Evolutionary conservation across 768 basidiomycete species (phyloP).

Genomic region (Lyophyllum semitale): DNA sequence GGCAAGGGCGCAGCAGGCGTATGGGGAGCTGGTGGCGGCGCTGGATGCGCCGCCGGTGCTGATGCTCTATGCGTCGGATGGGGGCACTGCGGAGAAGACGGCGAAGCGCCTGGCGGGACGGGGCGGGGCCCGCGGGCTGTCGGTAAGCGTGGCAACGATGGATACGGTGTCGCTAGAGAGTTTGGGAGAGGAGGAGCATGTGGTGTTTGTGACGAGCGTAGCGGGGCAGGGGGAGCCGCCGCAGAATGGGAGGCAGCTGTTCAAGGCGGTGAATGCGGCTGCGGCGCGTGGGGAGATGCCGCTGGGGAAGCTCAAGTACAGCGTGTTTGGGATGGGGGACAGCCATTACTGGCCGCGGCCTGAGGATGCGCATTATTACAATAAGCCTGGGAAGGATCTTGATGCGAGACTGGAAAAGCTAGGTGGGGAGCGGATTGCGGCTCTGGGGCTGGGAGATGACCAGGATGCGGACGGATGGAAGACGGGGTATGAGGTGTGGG

Average conservation of each 20-base stretch:
- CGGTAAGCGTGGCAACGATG: conserved; percentile 71
- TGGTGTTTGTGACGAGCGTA: conserved; percentile 86
- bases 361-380: conserved; percentile 98
- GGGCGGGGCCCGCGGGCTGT: conserved; percentile 82
- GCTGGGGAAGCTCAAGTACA: conserved; percentile 67
- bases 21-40: conserved; percentile 77
- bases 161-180: conserved; percentile 81
- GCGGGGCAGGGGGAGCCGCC: conserved; percentile 98
- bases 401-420: conserved; percentile 77
- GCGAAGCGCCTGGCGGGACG: conserved; percentile 85
- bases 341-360: conserved; percentile 98
- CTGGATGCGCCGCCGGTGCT: conserved; percentile 89
- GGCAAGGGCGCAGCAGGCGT: conserved; percentile 79
- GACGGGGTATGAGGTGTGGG: conserved; percentile 98
- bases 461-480: conserved; percentile 95
- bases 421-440: conserved; percentile 74
- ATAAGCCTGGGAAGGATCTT: conserved; percentile 93
- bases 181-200: conserved; percentile 58
- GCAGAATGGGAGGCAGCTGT: conserved; percentile 90
- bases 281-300: conserved; percentile 56
- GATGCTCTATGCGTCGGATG: conserved; percentile 93
- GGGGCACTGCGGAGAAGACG: conserved; percentile 93
- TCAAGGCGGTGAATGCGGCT: conserved; percentile 80
- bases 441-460: conserved; percentile 90
- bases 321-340: conserved; percentile 96